Conservation (phyloP, 768 basidiomycete species). For the Mycena latifolia region DNA sequence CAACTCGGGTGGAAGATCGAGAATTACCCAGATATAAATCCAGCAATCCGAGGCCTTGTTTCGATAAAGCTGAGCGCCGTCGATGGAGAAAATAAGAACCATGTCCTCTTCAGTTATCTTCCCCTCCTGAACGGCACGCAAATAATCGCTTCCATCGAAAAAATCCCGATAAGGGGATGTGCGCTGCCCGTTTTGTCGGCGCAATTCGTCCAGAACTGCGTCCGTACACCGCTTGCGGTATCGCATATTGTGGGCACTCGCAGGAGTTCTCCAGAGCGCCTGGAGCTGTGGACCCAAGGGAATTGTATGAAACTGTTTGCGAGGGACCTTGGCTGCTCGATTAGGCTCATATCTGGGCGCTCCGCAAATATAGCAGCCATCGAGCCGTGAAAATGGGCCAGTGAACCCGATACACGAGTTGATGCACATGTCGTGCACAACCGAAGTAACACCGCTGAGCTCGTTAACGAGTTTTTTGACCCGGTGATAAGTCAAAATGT, state of each 20-base stretch:
- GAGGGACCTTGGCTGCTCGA: not conserved
- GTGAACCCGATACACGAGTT: not conserved
- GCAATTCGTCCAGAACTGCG: not conserved
- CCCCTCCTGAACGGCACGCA: conserved; percentile 36
- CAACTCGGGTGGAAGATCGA: conserved; percentile 37
- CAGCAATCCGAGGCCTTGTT: conserved; percentile 35
- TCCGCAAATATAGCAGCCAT: not conserved
- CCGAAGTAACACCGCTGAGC: not conserved
- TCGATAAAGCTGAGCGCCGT: conserved; percentile 44
- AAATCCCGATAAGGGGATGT: conserved; percentile 40
- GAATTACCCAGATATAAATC: conserved; percentile 46
- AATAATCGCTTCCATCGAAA: conserved; percentile 44
- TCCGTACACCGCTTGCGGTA: not conserved
- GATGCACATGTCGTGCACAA: not conserved
- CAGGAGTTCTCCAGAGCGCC: not conserved
- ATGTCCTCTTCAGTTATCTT: conserved; percentile 40
- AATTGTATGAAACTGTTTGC: not conserved
- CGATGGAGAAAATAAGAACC: conserved; percentile 36
- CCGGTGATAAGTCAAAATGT: not conserved
- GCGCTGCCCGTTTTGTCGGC: not conserved
- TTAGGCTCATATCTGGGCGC: not conserved
- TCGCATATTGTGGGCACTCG: not conserved
- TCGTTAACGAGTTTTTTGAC: not conserved
- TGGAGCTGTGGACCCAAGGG: not conserved
- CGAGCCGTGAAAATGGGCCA: not conserved